Conservation (phyloP, 2,329 filamentous ascomycete genomes). For the Phyllosticta citrichinensis region DNA sequence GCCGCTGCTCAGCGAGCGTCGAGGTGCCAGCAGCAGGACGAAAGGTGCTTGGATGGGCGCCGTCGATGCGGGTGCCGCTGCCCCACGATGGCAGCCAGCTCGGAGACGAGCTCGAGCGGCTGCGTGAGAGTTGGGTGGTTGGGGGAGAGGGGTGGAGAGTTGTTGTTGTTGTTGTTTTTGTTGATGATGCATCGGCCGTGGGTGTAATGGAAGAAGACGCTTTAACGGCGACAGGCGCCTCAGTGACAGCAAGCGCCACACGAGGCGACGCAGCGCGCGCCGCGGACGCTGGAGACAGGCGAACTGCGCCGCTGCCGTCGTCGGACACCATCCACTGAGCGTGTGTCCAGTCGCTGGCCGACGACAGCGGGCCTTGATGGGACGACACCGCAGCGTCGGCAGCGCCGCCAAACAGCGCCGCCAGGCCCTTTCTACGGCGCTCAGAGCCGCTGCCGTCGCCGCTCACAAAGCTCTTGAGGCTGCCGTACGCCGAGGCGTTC, state of each 20-base stretch:
- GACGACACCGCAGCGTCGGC: background rate
- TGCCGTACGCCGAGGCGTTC: slow-evolving; percentile 12
- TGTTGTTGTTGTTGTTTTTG: background rate
- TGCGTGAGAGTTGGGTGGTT: background rate
- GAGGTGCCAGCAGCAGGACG: background rate
- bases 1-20: background rate
- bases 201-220: background rate
- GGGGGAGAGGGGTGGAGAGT: background rate
- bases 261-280: slow-evolving; percentile 5
- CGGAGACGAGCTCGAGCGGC: background rate
- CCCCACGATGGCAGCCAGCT: background rate
- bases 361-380: background rate
- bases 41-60: background rate
- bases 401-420: slow-evolving; percentile 6
- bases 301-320: background rate
- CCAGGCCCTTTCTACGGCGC: background rate
- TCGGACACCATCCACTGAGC: slow-evolving; percentile 4
- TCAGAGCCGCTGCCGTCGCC: slow-evolving; percentile 3
- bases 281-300: background rate
- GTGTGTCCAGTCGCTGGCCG: background rate
- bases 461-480: slow-evolving; percentile 14
- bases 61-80: background rate
- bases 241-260: slow-evolving; percentile 5
- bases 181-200: background rate
- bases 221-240: background rate